Conservation (phyloP, 2,329 filamentous ascomycete genomes). For the Eutypa lata region DNA sequence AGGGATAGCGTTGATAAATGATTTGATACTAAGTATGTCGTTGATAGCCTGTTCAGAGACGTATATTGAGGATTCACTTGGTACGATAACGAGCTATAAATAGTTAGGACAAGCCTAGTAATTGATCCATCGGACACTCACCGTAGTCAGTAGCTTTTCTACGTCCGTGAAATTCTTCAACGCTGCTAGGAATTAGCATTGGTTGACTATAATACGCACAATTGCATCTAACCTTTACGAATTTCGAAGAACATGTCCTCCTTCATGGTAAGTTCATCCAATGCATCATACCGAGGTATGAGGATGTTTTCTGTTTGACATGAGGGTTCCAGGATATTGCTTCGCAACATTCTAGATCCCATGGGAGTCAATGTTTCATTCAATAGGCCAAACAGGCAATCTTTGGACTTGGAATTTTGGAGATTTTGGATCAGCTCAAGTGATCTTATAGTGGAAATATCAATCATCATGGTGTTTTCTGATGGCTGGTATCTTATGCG, state of each 20-base stretch:
- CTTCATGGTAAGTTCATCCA: slow-evolving; percentile 76
- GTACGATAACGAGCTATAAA: slow-evolving; percentile 70
- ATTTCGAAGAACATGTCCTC: slow-evolving; percentile 82
- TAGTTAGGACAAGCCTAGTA: slow-evolving; percentile 12
- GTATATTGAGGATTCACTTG: slow-evolving; percentile 61
- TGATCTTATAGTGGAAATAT: slow-evolving; percentile 80
- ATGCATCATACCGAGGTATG: slow-evolving; percentile 70
- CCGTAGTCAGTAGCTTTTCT: slow-evolving; percentile 75
- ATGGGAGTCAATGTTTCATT: slow-evolving; percentile 86
- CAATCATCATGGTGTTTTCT: slow-evolving; percentile 94
- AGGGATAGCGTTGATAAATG: slow-evolving; percentile 67
- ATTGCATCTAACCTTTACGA: slow-evolving; percentile 58
- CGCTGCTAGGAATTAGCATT: slow-evolving; percentile 41
- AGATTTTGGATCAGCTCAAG: slow-evolving; percentile 90
- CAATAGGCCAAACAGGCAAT: slow-evolving; percentile 79
- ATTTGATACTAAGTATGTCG: slow-evolving; percentile 81
- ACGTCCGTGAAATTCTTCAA: slow-evolving; percentile 74
- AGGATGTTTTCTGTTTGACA: slow-evolving; percentile 66
- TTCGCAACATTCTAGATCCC: slow-evolving; percentile 79
- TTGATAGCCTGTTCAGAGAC: slow-evolving; percentile 80
- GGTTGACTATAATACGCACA: neutral
- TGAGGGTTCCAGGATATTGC: slow-evolving; percentile 84
- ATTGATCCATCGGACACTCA: slow-evolving; percentile 26
- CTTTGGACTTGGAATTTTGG: slow-evolving; percentile 71
- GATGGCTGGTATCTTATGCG: slow-evolving; percentile 84